A percentile compares a stretch with the other conserved stretches of the same genome.
phyloP scores from a whole-genome alignment of 495 filamentous ascomycete genomes.

The Lindgomyces ingoldianus region DNA sequence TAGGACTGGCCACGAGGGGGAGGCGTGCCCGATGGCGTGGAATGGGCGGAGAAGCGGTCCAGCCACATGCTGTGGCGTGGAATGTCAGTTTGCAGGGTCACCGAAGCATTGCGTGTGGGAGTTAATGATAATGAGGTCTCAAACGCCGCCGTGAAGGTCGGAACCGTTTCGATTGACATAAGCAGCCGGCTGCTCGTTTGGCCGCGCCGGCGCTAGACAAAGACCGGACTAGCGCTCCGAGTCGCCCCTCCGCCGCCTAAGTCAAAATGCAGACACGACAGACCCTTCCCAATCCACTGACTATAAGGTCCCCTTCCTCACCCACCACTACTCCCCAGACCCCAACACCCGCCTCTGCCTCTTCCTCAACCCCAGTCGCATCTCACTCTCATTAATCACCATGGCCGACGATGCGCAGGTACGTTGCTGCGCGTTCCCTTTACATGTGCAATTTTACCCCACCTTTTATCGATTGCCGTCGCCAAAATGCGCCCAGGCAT shows the following conservation, averaged over 20 bases:
- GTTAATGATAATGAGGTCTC: neutral
- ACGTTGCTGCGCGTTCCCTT: slow-evolving; percentile 33
- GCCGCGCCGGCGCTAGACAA: slow-evolving; percentile 18
- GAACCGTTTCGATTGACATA: neutral
- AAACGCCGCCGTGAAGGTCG: neutral
- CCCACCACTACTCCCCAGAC: slow-evolving; percentile 3
- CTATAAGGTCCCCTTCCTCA: slow-evolving; percentile 11
- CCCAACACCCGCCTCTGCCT: slow-evolving; percentile 14
- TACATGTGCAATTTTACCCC: slow-evolving; percentile 29
- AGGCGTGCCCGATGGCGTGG: slow-evolving; percentile 62
- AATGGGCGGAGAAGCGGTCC: slow-evolving; percentile 77
- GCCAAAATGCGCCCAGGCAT: slow-evolving; percentile 25
- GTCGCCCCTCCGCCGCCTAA: slow-evolving; percentile 13
- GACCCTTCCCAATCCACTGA: slow-evolving; percentile 22
- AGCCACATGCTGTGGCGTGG: slow-evolving; percentile 68
- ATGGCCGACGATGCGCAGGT: slow-evolving; percentile 66
- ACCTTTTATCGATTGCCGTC: slow-evolving; percentile 30
- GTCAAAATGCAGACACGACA: slow-evolving; percentile 28
- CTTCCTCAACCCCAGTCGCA: slow-evolving; percentile 38
- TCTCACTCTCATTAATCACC: slow-evolving; percentile 46
- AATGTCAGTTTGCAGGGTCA: neutral
- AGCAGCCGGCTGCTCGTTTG: slow-evolving; percentile 11
- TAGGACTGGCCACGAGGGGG: slow-evolving; percentile 62
- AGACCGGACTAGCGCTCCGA: slow-evolving; percentile 4
- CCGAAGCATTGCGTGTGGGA: neutral